Conservation (phyloP, 441 rosid species). For the Populus hybrid region DNA sequence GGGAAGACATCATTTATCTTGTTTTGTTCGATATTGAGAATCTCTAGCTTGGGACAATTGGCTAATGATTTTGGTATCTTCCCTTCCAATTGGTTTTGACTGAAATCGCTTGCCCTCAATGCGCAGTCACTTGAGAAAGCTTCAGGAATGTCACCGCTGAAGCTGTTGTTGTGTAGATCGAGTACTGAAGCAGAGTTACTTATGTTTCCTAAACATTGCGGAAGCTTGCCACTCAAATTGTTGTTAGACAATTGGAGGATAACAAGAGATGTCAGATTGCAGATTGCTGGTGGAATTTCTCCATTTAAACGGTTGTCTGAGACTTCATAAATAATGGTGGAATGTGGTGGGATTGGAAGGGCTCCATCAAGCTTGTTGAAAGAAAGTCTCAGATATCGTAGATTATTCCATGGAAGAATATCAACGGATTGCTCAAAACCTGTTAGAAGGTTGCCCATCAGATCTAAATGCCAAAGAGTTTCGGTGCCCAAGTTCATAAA, state of each 20-base stretch:
- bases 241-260: constrained; percentile 21
- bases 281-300: constrained; percentile 5
- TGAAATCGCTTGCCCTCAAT: constrained; percentile 7
- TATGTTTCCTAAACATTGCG: constrained; percentile 15
- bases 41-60: constrained; percentile 17
- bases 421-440: constrained; percentile 10
- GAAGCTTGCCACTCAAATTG: constrained; percentile 23
- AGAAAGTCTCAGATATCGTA: neutral
- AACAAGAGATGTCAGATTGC: neutral
- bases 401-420: constrained; percentile 17
- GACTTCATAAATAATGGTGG: neutral
- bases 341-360: constrained; percentile 21
- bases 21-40: constrained; percentile 22
- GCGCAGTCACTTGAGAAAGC: neutral
- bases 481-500: neutral
- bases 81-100: constrained; percentile 13
- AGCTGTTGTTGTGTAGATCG: constrained; percentile 5
- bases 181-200: constrained; percentile 2
- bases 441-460: neutral
- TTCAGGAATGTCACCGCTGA: constrained; percentile 13
- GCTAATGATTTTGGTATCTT: constrained; percentile 17
- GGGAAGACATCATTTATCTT: constrained; percentile 30
- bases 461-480: neutral
- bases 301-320: constrained; percentile 12
- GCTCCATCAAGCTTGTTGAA: constrained; percentile 18